Conservation (phyloP, 2,329 filamentous ascomycete genomes). For the Fusarium heterosporum region DNA sequence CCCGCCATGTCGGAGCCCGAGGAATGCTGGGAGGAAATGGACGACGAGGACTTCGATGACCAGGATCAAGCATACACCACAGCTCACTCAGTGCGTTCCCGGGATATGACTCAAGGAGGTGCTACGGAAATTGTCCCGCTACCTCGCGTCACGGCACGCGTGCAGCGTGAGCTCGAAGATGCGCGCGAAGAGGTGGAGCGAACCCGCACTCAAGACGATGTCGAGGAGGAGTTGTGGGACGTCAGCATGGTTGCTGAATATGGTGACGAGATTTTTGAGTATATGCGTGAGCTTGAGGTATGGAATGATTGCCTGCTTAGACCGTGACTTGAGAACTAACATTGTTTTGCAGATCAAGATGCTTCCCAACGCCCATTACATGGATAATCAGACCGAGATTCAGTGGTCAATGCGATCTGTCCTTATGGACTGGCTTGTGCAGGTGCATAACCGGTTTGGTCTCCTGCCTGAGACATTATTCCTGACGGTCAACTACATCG, state of each 20-base stretch:
- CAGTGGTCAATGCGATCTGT: slow-evolving; percentile 99
- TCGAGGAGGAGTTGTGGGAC: slow-evolving; percentile 91
- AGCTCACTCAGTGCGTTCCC: slow-evolving; percentile 79
- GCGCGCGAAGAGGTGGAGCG: slow-evolving; percentile 76
- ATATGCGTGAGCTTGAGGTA: slow-evolving; percentile 92
- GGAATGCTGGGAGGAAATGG: slow-evolving; percentile 83
- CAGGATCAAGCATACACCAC: slow-evolving; percentile 78
- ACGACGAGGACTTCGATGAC: slow-evolving; percentile 75
- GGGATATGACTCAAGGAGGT: slow-evolving; percentile 67
- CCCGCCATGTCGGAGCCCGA: slow-evolving; percentile 61
- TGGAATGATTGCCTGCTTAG: slow-evolving; percentile 39
- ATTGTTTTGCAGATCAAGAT: slow-evolving; percentile 71
- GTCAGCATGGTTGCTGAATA: slow-evolving; percentile 99
- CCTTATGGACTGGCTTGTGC: slow-evolving; percentile 97
- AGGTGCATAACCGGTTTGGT: slow-evolving; percentile 92
- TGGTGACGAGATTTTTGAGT: slow-evolving; percentile 92
- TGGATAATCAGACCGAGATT: slow-evolving; percentile 97
- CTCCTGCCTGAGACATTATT: slow-evolving; percentile 95
- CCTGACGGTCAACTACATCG: slow-evolving; percentile 95
- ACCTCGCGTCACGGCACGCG: slow-evolving; percentile 76
- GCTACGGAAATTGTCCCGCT: slow-evolving; percentile 70
- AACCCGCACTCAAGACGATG: slow-evolving; percentile 75
- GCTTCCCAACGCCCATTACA: slow-evolving; percentile 91
- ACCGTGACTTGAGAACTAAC: slow-evolving; percentile 40
- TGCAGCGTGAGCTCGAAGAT: slow-evolving; percentile 77